Conservation (phyloP, 495 filamentous ascomycete genomes). For the Neurospora sublineolata region DNA sequence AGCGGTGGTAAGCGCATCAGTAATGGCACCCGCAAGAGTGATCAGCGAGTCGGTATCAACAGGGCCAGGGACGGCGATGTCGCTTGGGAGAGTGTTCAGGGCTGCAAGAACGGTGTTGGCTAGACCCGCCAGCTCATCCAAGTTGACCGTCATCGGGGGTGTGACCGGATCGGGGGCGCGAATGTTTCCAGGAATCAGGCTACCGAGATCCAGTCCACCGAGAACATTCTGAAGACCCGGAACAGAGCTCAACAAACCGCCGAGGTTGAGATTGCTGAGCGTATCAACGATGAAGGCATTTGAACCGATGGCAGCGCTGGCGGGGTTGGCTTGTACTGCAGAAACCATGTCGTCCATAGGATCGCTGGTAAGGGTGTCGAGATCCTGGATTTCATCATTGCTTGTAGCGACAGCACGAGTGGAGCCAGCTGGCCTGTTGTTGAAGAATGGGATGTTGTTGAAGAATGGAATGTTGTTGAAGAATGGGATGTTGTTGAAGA, state of each 20-base stretch:
- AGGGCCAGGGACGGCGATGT: neutral
- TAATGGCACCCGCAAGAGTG: neutral
- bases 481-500: neutral
- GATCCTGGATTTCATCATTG: neutral
- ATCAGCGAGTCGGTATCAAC: neutral
- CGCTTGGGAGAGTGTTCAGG: neutral
- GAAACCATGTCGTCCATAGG: neutral
- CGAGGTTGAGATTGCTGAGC: neutral
- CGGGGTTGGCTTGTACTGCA: neutral
- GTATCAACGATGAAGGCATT: neutral
- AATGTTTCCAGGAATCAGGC: neutral
- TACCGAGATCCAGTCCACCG: neutral
- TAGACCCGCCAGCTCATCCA: neutral
- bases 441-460: neutral
- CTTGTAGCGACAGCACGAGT: neutral
- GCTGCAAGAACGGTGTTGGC: neutral
- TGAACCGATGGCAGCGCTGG: neutral
- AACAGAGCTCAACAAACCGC: neutral
- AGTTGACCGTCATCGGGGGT: neutral
- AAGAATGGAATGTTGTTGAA: neutral
- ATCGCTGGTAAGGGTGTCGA: neutral
- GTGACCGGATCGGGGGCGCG: neutral
- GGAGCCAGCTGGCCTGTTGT: neutral
- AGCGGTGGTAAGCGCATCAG: neutral
- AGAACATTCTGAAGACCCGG: neutral